Evolutionary conservation across 169 alveolate species (phyloP).

Genomic region (Babesia ovata): DNA sequence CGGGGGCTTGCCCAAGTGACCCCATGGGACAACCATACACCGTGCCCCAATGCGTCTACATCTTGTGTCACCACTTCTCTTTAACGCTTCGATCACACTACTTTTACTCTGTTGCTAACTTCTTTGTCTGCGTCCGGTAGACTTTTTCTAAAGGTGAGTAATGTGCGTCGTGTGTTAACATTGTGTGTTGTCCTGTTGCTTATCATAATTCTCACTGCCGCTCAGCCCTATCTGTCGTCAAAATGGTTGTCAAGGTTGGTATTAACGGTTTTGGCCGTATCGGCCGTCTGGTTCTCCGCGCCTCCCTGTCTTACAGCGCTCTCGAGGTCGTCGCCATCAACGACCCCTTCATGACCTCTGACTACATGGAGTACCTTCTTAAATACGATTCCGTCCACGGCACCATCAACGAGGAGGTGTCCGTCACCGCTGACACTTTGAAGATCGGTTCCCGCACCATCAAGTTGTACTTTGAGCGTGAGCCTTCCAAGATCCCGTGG

Average conservation of each 20-base stretch:
- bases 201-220: too few species aligned
- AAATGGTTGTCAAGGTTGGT: constrained; percentile 92
- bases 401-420: constrained; percentile 81
- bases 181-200: neutral
- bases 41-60: too few species aligned
- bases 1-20: too few species aligned
- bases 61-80: too few species aligned
- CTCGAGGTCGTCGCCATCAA: constrained; percentile 93
- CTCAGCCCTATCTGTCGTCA: neutral
- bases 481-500: constrained; percentile 96
- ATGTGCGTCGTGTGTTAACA: neutral
- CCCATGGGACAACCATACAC: too few species aligned
- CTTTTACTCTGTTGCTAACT: too few species aligned
- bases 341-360: constrained; percentile 96
- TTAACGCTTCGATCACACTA: too few species aligned
- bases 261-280: constrained; percentile 99
- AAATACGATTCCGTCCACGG: constrained; percentile 97
- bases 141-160: constrained; percentile 4
- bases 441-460: constrained; percentile 85
- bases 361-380: constrained; percentile 93
- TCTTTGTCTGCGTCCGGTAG: too few species aligned
- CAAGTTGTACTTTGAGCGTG: constrained; percentile 88
- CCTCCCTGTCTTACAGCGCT: constrained; percentile 75
- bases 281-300: constrained; percentile 98
- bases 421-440: constrained; percentile 80